Conservation (phyloP, 2,329 filamentous ascomycete genomes). For the Penicillium hesseltinei region DNA sequence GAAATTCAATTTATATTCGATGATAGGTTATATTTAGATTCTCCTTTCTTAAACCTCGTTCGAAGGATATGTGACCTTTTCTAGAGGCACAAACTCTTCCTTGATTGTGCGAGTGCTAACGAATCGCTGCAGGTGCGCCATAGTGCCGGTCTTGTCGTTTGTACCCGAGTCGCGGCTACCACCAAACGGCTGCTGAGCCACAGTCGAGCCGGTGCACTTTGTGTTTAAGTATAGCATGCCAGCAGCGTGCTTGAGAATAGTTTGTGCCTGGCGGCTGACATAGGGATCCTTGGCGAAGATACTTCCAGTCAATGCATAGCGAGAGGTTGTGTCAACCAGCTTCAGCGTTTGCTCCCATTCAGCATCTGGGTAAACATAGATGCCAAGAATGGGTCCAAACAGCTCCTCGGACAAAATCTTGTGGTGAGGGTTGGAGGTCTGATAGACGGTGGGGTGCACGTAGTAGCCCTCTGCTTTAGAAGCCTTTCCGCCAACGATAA, state of each 20-base stretch:
- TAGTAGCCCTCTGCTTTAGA: conserved; percentile 74
- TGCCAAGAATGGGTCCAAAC: conserved; percentile 71
- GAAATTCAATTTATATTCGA: no score
- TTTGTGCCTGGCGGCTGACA: conserved; percentile 52
- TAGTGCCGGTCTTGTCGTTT: no score
- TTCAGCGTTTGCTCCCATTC: conserved; percentile 18
- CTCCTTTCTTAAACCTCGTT: no score
- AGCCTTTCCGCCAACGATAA: conserved; percentile 72
- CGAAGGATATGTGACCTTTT: no score
- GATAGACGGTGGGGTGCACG: conserved; percentile 76
- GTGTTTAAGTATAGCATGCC: conserved; percentile 61
- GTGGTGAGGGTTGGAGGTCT: conserved; percentile 65
- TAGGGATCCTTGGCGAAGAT: conserved; percentile 41
- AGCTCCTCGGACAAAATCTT: conserved; percentile 65
- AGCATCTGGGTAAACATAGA: conserved; percentile 73
- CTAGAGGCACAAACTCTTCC: no score
- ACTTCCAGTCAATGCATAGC: conserved; percentile 22
- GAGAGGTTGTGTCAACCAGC: conserved; percentile 18
- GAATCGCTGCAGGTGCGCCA: no score
- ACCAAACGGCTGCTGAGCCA: conserved; percentile 21
- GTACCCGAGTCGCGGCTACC: no score
- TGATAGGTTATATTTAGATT: no score
- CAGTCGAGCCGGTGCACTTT: conserved; percentile 57
- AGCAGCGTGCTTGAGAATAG: conserved; percentile 53
- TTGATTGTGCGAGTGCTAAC: no score